Conservation (phyloP, 2,329 filamentous ascomycete species). For the Xenoacremonium recifei region DNA sequence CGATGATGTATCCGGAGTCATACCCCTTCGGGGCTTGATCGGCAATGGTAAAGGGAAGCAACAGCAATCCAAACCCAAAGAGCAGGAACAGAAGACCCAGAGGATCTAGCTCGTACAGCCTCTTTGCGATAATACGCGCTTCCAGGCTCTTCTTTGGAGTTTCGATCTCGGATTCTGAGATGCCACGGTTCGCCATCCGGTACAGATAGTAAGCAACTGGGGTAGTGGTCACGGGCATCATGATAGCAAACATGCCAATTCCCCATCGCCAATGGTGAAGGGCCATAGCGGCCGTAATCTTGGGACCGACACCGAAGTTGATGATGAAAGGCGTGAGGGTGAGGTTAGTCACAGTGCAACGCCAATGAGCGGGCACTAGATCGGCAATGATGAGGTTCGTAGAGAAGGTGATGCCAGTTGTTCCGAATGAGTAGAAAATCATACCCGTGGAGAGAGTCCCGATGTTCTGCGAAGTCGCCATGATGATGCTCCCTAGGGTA, state of each 20-base stretch:
- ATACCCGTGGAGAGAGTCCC: no score
- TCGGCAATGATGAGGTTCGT: no score
- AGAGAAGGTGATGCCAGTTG: no score
- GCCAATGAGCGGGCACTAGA: no score
- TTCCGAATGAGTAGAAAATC: no score
- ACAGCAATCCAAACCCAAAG: slow-evolving; percentile 56
- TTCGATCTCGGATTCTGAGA: slow-evolving; percentile 6
- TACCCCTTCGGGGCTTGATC: slow-evolving; percentile 32
- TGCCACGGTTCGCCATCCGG: slow-evolving; percentile 57
- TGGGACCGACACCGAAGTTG: no score
- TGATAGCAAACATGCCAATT: slow-evolving; percentile 61
- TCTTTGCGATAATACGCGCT: slow-evolving; percentile 28
- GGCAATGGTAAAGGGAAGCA: slow-evolving; percentile 61
- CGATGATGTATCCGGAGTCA: slow-evolving; percentile 30
- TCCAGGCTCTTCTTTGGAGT: slow-evolving; percentile 19
- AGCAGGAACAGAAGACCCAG: slow-evolving; percentile 47
- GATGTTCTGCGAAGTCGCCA: no score
- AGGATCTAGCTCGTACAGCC: slow-evolving; percentile 29
- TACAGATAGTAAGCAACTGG: slow-evolving; percentile 57
- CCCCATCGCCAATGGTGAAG: slow-evolving; percentile 59
- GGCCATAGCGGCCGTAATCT: no score
- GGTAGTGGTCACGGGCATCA: slow-evolving; percentile 54
- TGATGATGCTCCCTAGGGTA: no score
- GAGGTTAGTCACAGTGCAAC: no score
- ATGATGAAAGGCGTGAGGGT: no score